Base-by-base conservation (phyloP, 1,284 basidiomycete genomes). In the Apiotrichum mycotoxinovorans region DNA sequence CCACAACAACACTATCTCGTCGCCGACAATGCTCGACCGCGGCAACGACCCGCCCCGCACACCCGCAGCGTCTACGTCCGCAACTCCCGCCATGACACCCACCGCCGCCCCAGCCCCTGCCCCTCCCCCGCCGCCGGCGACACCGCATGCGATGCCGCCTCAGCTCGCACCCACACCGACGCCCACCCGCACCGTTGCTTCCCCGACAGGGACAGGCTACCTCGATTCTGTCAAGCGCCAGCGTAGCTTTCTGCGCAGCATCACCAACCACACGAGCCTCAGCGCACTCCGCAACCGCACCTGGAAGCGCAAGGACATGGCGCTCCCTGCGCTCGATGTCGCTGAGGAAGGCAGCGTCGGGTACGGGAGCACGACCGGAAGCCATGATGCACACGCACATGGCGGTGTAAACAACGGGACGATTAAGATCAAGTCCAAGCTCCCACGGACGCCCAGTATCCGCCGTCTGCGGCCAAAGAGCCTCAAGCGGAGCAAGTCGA, bases 261-360 rank as follows among this genome's bases (percentile, higher is more conserved):
- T 72, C 18, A 67, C 70, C 1, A 68, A 71, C 47, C 66, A 71
- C 57, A 64, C 70, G 3, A 66, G 63, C 27, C 47, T 72, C 20
- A 66, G 65, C 2, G 70, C 68, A 0, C 56, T 72, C 14, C 64
- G 60, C 45, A 42, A 30, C 27, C 38, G 40, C 11, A 34, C 49
- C 1, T 42, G 49, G 27, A 30, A 33, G 20, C 49, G 49, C 27
- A 51, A 51, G 27, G 48, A 30, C 45, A 30, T 33, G 14, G n/a
- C 45, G 3, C 18, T n/a, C 10, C 18, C 14, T 7, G 18, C 25
- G 7, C n/a, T 27, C 7, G 33, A 33, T 2, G n/a, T 17, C 17
- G 42, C 17, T 17, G 26, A 34, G 20, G 20, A 20, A n/a, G 20
- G 18, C 8, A 33, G 30, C 11, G 45, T 20, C n/a, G n/a, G 8